Evolutionary conservation across 2,329 filamentous ascomycete genomes (phyloP).

Genomic region (Cryphonectria carpinicola): DNA sequence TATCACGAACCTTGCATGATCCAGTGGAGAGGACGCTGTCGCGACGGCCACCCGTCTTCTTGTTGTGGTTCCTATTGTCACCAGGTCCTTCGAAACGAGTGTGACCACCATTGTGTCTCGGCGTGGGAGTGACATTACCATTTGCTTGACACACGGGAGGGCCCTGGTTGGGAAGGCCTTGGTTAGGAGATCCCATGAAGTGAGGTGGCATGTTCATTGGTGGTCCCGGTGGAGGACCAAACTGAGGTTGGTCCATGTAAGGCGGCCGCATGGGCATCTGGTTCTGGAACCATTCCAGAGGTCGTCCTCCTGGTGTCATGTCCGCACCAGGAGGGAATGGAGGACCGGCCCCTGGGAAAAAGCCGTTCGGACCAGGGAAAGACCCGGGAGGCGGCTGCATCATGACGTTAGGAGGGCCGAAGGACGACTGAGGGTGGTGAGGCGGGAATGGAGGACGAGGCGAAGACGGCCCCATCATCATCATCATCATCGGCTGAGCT

Average conservation of each 20-base stretch:
- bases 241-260: conserved; percentile 10
- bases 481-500: neutral
- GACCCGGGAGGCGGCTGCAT: conserved; percentile 4
- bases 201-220: conserved; percentile 4
- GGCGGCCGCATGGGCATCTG: conserved; percentile 12
- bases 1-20: conserved; percentile 20
- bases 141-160: conserved; percentile 20
- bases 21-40: conserved; percentile 16
- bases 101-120: neutral
- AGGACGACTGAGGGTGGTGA: conserved; percentile 12
- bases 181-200: conserved; percentile 9
- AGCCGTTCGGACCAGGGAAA: neutral
- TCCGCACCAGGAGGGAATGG: neutral
- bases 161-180: conserved; percentile 4
- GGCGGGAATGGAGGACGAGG: neutral
- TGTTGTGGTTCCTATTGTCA: neutral
- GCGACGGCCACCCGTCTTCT: conserved; percentile 13
- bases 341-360: neutral
- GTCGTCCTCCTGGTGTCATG: conserved; percentile 5
- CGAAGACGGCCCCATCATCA: neutral
- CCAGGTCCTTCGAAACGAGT: neutral
- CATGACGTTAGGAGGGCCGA: conserved; percentile 11
- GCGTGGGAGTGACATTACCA: conserved; percentile 12
- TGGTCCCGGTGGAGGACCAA: conserved; percentile 2
- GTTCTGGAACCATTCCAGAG: conserved; percentile 8